These are phyloP conservation scores for Magnusiomyces paraingens DNA, from an alignment of 1,139 yeast genomes.

Conservation along the genomic window DNA sequence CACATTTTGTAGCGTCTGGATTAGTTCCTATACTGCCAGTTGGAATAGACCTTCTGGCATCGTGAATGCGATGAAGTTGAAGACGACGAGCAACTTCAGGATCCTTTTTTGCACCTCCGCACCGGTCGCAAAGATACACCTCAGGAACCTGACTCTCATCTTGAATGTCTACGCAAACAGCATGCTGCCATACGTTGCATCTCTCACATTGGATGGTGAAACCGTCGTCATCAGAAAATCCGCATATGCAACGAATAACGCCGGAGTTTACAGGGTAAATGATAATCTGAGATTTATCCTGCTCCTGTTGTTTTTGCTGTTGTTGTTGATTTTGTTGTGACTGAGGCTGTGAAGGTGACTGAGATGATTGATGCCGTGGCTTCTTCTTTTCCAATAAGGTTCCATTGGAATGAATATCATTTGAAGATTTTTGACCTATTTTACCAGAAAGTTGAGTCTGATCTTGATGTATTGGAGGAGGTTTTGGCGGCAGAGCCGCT, in stretches of 20 bases:
- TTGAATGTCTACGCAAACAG: conserved; percentile 73
- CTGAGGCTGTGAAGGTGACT: neutral
- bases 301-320: conserved; percentile 36
- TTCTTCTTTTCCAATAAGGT: too few species aligned
- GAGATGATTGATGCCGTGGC: neutral
- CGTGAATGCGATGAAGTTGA: conserved; percentile 23
- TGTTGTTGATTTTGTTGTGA: neutral
- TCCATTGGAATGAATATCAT: neutral
- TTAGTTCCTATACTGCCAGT: neutral
- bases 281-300: neutral
- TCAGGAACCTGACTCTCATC: conserved; percentile 76
- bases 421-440: neutral
- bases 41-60: conserved; percentile 1
- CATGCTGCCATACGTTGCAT: conserved; percentile 94
- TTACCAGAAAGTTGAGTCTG: neutral
- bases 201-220: conserved; percentile 90
- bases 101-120: conserved; percentile 58
- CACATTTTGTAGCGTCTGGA: too few species aligned
- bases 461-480: neutral
- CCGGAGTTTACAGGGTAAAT: conserved; percentile 53
- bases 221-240: conserved; percentile 86
- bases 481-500: neutral
- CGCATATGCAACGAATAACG: conserved; percentile 84
- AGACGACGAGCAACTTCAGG: conserved; percentile 41
- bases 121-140: conserved; percentile 71